Conservation (phyloP, 495 filamentous ascomycete genomes). For the Barbatosphaeria neglecta region DNA sequence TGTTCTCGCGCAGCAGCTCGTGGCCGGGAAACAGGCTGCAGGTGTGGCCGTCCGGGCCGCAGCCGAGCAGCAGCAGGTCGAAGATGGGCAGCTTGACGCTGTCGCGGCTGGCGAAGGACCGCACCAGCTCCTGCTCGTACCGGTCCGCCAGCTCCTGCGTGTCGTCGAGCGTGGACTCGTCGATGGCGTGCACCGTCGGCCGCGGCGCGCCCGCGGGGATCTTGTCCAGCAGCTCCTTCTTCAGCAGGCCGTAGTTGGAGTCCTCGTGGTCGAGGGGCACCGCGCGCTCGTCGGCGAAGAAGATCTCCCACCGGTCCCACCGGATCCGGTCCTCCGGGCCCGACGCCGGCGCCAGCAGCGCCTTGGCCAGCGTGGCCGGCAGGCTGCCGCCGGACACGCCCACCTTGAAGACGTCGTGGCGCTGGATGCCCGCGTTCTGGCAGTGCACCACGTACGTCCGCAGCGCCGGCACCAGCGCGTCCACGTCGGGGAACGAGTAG, state of each 20-base stretch:
- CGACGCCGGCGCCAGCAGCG: constrained; percentile 54
- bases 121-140: constrained; percentile 84
- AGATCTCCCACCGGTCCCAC: constrained; percentile 90
- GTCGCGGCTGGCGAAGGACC: constrained; percentile 70
- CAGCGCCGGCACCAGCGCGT: constrained; percentile 60
- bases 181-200: constrained; percentile 70
- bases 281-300: constrained; percentile 94
- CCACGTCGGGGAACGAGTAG: constrained; percentile 60
- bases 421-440: constrained; percentile 66
- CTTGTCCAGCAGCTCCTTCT: constrained; percentile 78
- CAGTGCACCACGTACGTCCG: constrained; percentile 67
- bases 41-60: constrained; percentile 91
- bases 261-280: constrained; percentile 85
- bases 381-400: constrained; percentile 92
- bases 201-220: constrained; percentile 53
- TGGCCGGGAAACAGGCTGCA: constrained; percentile 93
- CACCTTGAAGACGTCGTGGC: constrained; percentile 78
- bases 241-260: constrained; percentile 85
- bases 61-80: constrained; percentile 83
- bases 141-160: constrained; percentile 84
- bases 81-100: constrained; percentile 87
- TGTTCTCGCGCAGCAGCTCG: constrained; percentile 70
- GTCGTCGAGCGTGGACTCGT: constrained; percentile 60
- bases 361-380: constrained; percentile 67
- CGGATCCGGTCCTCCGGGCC: constrained; percentile 51